These are phyloP conservation scores for Backusella sp. DNA, from an alignment of 192 early-diverging fungal genomes.

Conservation along the genomic window DNA sequence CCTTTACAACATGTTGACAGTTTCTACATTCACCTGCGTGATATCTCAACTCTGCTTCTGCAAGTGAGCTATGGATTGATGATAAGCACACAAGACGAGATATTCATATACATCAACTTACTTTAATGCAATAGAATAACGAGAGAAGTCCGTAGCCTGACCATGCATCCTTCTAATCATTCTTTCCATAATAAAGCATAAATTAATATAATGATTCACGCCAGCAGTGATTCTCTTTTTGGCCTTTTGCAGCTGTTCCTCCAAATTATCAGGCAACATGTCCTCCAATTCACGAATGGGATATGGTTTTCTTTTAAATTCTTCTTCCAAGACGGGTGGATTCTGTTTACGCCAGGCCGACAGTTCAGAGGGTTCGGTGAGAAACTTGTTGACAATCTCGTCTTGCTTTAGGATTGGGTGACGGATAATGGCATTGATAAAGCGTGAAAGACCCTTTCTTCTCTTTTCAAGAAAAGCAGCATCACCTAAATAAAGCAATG, in stretches of 20 bases:
- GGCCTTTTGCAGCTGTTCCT: conserved; percentile 48
- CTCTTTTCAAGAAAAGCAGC: conserved; percentile 68
- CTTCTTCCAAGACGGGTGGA: conserved; percentile 54
- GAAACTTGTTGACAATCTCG: conserved; percentile 58
- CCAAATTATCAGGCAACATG: conserved; percentile 53
- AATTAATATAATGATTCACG: conserved; percentile 59
- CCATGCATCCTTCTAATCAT: conserved; percentile 62
- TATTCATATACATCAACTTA: conserved; percentile 29
- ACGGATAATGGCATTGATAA: conserved; percentile 71
- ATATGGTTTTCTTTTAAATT: conserved; percentile 43
- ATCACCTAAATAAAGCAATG: conserved; percentile 44
- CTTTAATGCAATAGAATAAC: conserved; percentile 57
- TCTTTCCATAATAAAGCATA: conserved; percentile 61
- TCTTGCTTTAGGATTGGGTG: conserved; percentile 74
- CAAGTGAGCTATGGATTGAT: conserved; percentile 42
- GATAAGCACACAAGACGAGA: neutral
- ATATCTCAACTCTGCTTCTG: conserved; percentile 55
- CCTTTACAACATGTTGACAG: conserved; percentile 52
- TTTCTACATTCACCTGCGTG: conserved; percentile 57
- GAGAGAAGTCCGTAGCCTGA: conserved; percentile 57
- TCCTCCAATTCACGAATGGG: conserved; percentile 30
- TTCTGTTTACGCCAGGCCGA: conserved; percentile 56
- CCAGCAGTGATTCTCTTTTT: conserved; percentile 43
- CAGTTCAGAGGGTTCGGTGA: conserved; percentile 66
- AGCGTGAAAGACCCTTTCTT: conserved; percentile 67